These are phyloP conservation scores for Lojkania enalia DNA, from an alignment of 2,329 filamentous ascomycete species.

Conservation along the genomic window DNA sequence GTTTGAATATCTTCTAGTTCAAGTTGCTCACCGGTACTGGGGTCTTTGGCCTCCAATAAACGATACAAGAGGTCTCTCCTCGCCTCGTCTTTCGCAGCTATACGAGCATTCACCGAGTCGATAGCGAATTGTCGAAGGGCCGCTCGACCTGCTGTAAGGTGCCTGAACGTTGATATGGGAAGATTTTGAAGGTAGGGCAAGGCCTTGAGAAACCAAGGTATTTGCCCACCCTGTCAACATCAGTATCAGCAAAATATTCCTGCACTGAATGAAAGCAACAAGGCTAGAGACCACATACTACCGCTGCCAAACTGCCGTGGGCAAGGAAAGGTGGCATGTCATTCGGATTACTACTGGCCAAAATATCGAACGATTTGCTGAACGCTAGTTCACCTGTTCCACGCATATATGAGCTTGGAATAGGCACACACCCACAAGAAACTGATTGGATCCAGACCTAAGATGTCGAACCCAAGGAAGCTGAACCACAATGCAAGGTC, in stretches of 20 bases:
- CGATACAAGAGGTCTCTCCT: constrained; percentile 42
- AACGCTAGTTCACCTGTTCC: constrained; percentile 40
- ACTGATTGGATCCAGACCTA: no score
- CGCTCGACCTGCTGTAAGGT: constrained; percentile 10
- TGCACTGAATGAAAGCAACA: no score
- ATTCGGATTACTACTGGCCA: neutral
- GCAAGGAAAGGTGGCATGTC: neutral
- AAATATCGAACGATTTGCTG: constrained; percentile 35
- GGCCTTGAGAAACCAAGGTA: no score
- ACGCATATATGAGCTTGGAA: no score
- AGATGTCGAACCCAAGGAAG: constrained; percentile 29
- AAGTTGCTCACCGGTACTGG: constrained; percentile 41
- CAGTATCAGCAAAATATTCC: no score
- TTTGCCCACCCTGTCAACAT: no score
- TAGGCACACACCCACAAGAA: no score
- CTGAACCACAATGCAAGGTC: constrained; percentile 37
- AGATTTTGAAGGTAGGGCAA: no score
- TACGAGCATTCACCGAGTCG: neutral
- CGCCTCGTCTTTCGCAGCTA: no score
- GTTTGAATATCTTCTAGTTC: constrained; percentile 37
- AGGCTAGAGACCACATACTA: no score
- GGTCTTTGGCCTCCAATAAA: constrained; percentile 42
- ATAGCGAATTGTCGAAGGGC: neutral
- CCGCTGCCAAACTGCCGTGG: neutral
- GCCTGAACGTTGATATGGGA: no score